phyloP scores from a whole-genome alignment of 202 grass and related monocot genomes.

The Carex sylvatica region DNA sequence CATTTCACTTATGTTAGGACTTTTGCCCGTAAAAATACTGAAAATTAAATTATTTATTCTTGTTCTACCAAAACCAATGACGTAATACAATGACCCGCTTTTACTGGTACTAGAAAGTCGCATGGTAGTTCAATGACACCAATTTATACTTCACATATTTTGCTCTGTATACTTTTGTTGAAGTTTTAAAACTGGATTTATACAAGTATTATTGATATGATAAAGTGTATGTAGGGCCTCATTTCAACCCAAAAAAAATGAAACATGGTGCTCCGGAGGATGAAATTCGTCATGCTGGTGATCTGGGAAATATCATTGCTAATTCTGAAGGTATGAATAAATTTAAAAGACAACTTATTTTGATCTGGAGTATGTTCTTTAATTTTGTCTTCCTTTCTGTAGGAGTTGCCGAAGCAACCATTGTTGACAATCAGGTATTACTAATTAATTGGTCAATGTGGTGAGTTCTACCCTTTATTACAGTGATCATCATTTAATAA shows the following conservation, averaged over 20 bases:
- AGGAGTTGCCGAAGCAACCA: slow-evolving; percentile 50
- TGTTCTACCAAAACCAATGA: background rate
- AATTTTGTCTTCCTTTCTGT: slow-evolving; percentile 7
- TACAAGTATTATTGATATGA: background rate
- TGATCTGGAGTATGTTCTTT: background rate
- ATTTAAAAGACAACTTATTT: background rate
- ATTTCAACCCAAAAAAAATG: slow-evolving; percentile 45
- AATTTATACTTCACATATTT: background rate
- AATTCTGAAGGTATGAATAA: slow-evolving; percentile 35
- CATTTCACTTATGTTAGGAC: background rate
- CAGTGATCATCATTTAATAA: background rate
- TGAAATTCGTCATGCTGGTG: slow-evolving; percentile 49
- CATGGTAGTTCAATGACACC: background rate
- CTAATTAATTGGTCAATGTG: slow-evolving; percentile 2
- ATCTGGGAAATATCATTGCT: slow-evolving; percentile 44
- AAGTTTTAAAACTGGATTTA: background rate
- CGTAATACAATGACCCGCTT: background rate
- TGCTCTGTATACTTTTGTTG: background rate
- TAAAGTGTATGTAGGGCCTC: slow-evolving; percentile 30
- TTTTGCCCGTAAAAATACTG: background rate
- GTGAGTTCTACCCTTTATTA: background rate
- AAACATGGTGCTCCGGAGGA: slow-evolving; percentile 47
- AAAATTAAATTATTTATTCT: background rate
- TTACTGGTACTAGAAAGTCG: background rate
- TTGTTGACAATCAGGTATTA: slow-evolving; percentile 42